Conservation (phyloP, 768 basidiomycete species). For the Lepiota subincarnata region DNA sequence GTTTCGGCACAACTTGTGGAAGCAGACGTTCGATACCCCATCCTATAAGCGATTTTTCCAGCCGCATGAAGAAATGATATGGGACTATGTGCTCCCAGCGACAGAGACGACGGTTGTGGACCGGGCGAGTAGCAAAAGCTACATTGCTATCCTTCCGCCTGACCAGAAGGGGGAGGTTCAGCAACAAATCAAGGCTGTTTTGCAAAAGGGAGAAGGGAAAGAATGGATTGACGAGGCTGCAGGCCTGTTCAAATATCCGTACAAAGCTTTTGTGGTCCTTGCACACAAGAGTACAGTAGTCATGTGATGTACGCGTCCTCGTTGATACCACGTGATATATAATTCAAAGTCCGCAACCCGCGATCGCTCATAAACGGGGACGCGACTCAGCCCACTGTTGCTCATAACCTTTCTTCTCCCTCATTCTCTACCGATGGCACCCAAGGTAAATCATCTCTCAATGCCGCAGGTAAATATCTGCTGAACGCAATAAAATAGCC, state of each 20-base stretch:
- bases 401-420: conserved; percentile 6
- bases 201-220: conserved; percentile 56
- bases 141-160: conserved; percentile 61
- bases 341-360: conserved; percentile 36
- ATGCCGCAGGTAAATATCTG: neutral
- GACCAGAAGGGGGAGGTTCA: conserved; percentile 54
- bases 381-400: conserved; percentile 1
- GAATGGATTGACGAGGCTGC: conserved; percentile 72
- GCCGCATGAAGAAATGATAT: conserved; percentile 51
- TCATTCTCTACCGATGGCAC: conserved; percentile 24
- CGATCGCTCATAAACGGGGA: conserved; percentile 24
- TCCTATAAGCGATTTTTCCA: conserved; percentile 61
- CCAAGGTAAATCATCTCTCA: conserved; percentile 22
- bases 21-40: conserved; percentile 57
- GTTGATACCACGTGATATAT: conserved; percentile 9
- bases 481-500: conserved; percentile 36
- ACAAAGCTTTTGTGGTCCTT: conserved; percentile 62
- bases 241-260: conserved; percentile 79
- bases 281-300: conserved; percentile 29
- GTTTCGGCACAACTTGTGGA: conserved; percentile 76
- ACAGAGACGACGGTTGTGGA: conserved; percentile 57
- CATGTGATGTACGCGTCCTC: conserved; percentile 8
- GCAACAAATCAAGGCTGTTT: conserved; percentile 47
- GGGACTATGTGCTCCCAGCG: conserved; percentile 47
- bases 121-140: conserved; percentile 80